Evolutionary conservation across 164 flowering plant species (phyloP), one percentile per base, ranked within the genome.

Genomic region (Nelumbo lutea): DNA sequence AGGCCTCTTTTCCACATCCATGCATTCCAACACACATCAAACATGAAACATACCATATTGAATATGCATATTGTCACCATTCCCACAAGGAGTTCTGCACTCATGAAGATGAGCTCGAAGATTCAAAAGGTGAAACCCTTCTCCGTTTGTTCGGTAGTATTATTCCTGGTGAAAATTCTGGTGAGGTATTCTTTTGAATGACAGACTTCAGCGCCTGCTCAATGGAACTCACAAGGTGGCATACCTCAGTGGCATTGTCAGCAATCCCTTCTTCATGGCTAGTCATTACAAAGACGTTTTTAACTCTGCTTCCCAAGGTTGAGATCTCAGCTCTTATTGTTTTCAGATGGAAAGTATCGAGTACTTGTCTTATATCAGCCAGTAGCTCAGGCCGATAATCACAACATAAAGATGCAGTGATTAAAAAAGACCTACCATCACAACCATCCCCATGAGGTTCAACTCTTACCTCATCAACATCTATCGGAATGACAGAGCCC

Each of bases 371-470:
- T 58, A 90, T 42, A 66, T 90, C 90, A 8, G 88, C 69, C 43
- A 88, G 68, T 63, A 93, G 81, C 45, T 87, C 87, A 13, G 88
- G 86, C n/a, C 86, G 74, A 75, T 86, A 84, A 1, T 87, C 85
- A 27, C 90, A 89, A 58, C 96, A 93, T 13, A 93, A 42, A 55
- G 89, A 79, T 59, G 85, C 96, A 73, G 66, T 84, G 69, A 85
- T 76, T 59, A 45, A 73, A 11, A 76, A 72, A 3, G 70, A 39
- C 42, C 86, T 86, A 15, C 79, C 59, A 43, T 45, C 69, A 1
- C 66, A 15, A 52, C 46, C 75, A 14, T 68, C 77, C 10, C 68
- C 66, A 15, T 70, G 77, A 39, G 75, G 75, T 70, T 86, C 91
- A 13, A 93, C 89, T 55, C 59, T 73, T 27, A 90, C 86, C 78